These are phyloP conservation scores for Thalia dealbata DNA, from an alignment of 176 grass and related monocot genomes.

Conservation along the genomic window DNA sequence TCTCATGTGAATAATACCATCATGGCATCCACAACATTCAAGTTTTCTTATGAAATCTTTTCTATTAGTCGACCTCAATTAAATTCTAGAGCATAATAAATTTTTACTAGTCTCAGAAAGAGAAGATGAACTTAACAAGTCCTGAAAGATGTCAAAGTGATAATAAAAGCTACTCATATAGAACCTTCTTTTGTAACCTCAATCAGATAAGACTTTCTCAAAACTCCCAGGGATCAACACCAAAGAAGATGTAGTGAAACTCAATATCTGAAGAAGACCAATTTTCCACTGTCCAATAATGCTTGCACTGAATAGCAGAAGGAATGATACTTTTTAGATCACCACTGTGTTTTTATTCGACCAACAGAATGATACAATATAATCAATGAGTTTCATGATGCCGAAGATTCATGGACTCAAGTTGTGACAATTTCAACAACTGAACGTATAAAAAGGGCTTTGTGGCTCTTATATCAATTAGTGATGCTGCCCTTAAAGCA, in stretches of 20 bases:
- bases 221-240: neutral
- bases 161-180: neutral
- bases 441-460: neutral
- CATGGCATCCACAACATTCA: too few species aligned
- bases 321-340: neutral
- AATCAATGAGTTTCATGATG: neutral
- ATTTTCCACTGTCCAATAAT: neutral
- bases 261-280: neutral
- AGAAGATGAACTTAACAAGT: neutral
- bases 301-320: neutral
- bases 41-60: neutral
- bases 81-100: neutral
- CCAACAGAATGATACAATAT: neutral
- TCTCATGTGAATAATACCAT: neutral
- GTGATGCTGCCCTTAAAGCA: neutral
- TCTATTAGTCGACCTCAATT: neutral
- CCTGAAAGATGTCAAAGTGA: neutral
- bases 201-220: neutral
- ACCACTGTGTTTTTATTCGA: neutral
- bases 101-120: neutral
- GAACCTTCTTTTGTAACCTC: neutral
- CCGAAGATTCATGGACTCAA: neutral
- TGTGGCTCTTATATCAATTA: neutral
- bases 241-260: neutral
- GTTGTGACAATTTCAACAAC: neutral